phyloP scores from a whole-genome alignment of 1,139 yeast genomes.

The Chernovozyma aurita region DNA sequence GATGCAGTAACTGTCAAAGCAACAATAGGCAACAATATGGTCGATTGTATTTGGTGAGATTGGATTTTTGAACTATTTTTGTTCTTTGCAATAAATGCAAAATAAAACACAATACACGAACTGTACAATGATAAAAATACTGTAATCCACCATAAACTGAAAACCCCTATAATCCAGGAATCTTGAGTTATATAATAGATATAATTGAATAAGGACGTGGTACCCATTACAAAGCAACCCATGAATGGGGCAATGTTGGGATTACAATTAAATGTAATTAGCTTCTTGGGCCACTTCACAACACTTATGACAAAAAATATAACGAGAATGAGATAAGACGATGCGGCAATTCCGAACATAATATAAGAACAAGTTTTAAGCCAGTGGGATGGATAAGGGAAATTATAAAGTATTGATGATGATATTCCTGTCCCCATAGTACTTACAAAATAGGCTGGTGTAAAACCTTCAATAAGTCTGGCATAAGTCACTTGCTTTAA shows the following conservation, averaged over 20 bases:
- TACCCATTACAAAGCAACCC: slow-evolving; percentile 82
- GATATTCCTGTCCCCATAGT: slow-evolving; percentile 87
- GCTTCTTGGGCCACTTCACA: slow-evolving; percentile 28
- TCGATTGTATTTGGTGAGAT: slow-evolving; percentile 33
- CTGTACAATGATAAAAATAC: slow-evolving; percentile 48
- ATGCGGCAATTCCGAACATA: slow-evolving; percentile 49
- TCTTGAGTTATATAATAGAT: slow-evolving; percentile 34
- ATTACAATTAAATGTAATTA: slow-evolving; percentile 35
- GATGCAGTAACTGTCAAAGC: slow-evolving; percentile 73
- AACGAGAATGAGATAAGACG: slow-evolving; percentile 41
- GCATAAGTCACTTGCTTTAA: slow-evolving; percentile 4
- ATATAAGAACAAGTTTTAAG: slow-evolving; percentile 52
- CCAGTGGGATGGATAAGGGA: slow-evolving; percentile 66
- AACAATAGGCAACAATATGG: slow-evolving; percentile 64
- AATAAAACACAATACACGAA: slow-evolving; percentile 52
- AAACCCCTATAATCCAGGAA: slow-evolving; percentile 39
- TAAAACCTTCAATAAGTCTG: slow-evolving; percentile 30
- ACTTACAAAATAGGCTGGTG: slow-evolving; percentile 63
- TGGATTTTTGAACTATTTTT: slow-evolving; percentile 16
- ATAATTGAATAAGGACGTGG: slow-evolving; percentile 58
- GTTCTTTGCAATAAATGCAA: slow-evolving; percentile 33
- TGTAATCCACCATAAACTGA: slow-evolving; percentile 69
- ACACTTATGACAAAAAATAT: slow-evolving; percentile 35
- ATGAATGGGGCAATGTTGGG: slow-evolving; percentile 53
- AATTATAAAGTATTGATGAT: slow-evolving; percentile 51